phyloP scores from a whole-genome alignment of 202 grass and related monocot species.

The Brachypodium distachyon region DNA sequence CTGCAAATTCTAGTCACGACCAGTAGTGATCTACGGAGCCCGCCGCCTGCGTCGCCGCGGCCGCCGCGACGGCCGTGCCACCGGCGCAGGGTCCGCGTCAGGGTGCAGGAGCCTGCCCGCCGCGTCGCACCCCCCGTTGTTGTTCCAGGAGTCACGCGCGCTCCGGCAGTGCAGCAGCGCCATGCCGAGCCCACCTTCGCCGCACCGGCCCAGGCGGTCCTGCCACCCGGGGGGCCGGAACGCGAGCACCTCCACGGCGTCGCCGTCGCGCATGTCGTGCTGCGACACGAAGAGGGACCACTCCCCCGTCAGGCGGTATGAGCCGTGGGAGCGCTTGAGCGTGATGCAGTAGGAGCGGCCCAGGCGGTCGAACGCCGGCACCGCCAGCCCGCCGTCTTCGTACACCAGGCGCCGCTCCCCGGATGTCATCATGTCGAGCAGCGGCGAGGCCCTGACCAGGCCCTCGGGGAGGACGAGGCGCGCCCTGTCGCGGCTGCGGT shows the following conservation, averaged over 20 bases:
- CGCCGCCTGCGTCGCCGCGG: background rate
- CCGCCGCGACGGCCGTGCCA: background rate
- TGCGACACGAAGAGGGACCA: constrained; percentile 29
- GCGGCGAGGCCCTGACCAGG: constrained; percentile 25
- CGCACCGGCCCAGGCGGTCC: constrained; percentile 4
- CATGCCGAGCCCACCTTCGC: constrained; percentile 20
- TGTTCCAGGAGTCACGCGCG: background rate
- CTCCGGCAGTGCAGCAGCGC: constrained; percentile 18
- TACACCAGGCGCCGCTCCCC: constrained; percentile 26
- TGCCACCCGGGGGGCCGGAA: constrained; percentile 31
- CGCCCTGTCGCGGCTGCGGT: constrained; percentile 16
- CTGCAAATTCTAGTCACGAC: background rate
- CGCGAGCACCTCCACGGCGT: constrained; percentile 28
- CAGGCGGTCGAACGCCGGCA: constrained; percentile 12
- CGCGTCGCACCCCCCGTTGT: constrained; percentile 20
- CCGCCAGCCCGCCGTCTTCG: constrained; percentile 6
- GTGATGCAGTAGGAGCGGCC: constrained; percentile 29
- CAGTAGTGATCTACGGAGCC: background rate
- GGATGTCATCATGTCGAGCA: constrained; percentile 26
- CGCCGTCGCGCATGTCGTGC: constrained; percentile 14
- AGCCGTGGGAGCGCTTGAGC: constrained; percentile 1
- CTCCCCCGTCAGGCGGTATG: constrained; percentile 19
- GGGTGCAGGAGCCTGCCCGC: constrained; percentile 15
- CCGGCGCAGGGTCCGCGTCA: background rate
- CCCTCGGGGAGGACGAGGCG: constrained; percentile 12